Conservation (phyloP, 352 stramenopile genomes). For the Phytophthora rubi region DNA sequence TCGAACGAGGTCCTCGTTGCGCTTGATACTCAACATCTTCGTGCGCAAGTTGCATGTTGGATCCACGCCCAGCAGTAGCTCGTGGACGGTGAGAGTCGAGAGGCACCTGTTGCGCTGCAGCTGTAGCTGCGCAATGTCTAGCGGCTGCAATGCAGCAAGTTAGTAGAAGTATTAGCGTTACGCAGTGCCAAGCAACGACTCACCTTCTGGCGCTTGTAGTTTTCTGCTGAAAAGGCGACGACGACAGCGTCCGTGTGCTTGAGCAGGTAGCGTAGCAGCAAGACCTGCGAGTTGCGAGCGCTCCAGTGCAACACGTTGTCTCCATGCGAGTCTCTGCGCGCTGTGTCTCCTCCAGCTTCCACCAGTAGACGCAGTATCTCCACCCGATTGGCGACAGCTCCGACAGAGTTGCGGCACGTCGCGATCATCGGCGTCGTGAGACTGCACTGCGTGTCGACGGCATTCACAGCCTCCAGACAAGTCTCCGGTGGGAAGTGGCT, state of each 20-base stretch:
- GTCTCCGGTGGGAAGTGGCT: constrained; percentile 39
- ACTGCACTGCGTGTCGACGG: constrained; percentile 57
- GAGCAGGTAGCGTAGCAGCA: constrained; percentile 64
- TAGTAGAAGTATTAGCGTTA: too few relatives aligned
- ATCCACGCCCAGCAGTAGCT: constrained; percentile 54
- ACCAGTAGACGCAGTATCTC: constrained; percentile 63
- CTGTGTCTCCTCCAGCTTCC: constrained; percentile 46
- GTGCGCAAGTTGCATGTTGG: constrained; percentile 62
- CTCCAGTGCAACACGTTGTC: constrained; percentile 80
- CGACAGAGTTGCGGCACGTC: constrained; percentile 55
- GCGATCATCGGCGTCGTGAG: constrained; percentile 66
- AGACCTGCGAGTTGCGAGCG: constrained; percentile 52
- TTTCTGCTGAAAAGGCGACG: constrained; percentile 51
- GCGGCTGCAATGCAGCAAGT: constrained; percentile 36
- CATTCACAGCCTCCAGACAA: constrained; percentile 42
- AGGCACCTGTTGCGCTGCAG: constrained; percentile 37
- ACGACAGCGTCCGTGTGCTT: constrained; percentile 62
- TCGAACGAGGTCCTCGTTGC: constrained; percentile 35
- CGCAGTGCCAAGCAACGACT: background rate
- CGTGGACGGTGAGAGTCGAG: constrained; percentile 38
- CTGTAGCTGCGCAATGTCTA: constrained; percentile 62
- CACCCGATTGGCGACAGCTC: constrained; percentile 44
- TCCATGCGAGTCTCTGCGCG: constrained; percentile 55
- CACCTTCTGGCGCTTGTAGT: constrained; percentile 68
- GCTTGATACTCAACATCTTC: constrained; percentile 65